Evolutionary conservation across 2,329 filamentous ascomycete genomes (phyloP), one percentile per base, ranked within the genome.

Genomic region (Cladosporium sp.): DNA sequence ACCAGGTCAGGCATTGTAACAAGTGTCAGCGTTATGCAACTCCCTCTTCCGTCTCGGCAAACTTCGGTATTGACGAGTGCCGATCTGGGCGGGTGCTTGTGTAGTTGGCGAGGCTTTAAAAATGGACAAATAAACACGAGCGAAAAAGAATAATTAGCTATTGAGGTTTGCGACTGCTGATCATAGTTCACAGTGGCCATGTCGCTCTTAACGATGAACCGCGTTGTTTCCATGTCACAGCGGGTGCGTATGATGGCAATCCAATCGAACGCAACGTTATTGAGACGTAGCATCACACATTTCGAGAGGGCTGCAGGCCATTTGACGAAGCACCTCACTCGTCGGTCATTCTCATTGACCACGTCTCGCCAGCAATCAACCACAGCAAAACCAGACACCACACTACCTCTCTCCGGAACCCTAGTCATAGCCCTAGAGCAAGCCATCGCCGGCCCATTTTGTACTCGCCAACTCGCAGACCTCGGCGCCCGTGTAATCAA

Each of bases 401-500:
- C 60, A 36, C 60, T 63, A 10, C 78, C 79, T 2, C 74, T 81
- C 3, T 75, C 79, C 25, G 83, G 82, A 13, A 76, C 84, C 58
- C 84, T 81, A 0, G 82, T 86, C 8, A 79, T 85, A 25, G 82
- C 82, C 48, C 75, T 85, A 0, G 84, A 85, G 65, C 84, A 86
- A 70, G 84, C 84, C 56, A 83, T 86, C 67, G 82, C 84, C 0
- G 83, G 82, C 0, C 84, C 84, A 0, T 85, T 85, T 65, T 85
- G 83, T 67, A 85, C 84, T 0, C 77, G 84, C 0, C 84, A 86
- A 59, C 77, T 85, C 5, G 83, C 84, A 21, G 84, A 86, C 66
- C 76, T 83, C 10, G 84, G 84, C 14, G 84, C 84, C 2, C 77
- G 83, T 5, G 83, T 86, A 23, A 85, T 85, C 72, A 86, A 86